Conservation (phyloP, 179 eudicot species). For the Silene noctiflora region DNA sequence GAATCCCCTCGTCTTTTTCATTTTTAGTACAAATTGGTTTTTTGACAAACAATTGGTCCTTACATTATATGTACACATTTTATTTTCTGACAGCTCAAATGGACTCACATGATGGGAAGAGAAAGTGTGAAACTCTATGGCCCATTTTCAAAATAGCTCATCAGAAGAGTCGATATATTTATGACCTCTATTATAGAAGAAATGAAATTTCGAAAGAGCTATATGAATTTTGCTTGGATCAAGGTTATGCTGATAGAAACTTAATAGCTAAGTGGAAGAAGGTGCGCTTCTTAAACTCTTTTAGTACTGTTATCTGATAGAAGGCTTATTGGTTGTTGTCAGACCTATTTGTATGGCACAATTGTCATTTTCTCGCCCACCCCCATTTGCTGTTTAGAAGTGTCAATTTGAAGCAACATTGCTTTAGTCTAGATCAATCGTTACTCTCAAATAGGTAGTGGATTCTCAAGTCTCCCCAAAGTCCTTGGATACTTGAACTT, state of each 20-base stretch:
- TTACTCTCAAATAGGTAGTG: too few species aligned
- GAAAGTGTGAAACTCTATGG: conserved; percentile 48
- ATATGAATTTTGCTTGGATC: conserved; percentile 50
- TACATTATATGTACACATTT: neutral
- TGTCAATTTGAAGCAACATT: too few species aligned
- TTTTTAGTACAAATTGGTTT: neutral
- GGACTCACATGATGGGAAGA: conserved; percentile 47
- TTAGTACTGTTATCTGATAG: too few species aligned
- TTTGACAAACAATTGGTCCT: neutral
- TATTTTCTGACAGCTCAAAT: conserved; percentile 33
- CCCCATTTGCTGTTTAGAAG: too few species aligned
- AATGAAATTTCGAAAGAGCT: conserved; percentile 40
- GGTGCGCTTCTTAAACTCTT: conserved; percentile 19
- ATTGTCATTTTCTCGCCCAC: too few species aligned
- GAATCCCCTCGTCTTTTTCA: neutral
- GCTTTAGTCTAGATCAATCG: too few species aligned
- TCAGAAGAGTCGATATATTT: conserved; percentile 45
- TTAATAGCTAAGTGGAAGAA: conserved; percentile 52
- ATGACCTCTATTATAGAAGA: conserved; percentile 40
- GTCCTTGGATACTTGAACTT: too few species aligned
- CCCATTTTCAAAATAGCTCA: conserved; percentile 47
- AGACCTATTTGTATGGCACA: too few species aligned
- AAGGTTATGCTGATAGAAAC: conserved; percentile 45
- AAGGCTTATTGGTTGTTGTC: too few species aligned
- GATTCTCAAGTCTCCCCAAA: too few species aligned